Evolutionary conservation across 2,329 filamentous ascomycete species (phyloP).

Genomic region (Niveomyces coronatus): DNA sequence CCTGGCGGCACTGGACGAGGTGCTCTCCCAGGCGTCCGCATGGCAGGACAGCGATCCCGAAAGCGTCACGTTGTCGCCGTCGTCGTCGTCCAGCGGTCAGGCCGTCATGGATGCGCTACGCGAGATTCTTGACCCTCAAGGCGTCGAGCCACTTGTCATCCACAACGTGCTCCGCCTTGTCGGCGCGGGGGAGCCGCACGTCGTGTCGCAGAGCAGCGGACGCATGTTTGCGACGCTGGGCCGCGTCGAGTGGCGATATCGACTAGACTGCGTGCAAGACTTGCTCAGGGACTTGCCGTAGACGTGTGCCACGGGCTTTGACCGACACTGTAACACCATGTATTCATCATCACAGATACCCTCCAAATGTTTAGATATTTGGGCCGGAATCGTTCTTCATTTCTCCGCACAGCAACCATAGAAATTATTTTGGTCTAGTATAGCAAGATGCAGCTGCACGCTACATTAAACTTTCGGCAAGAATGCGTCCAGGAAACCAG

Average conservation of each 20-base stretch:
- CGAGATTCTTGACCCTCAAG: constrained; percentile 10
- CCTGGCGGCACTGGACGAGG: constrained; percentile 17
- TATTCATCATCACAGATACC: too few relatives aligned
- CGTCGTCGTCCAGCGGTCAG: constrained; percentile 4
- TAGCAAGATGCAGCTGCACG: too few relatives aligned
- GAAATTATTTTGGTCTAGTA: too few relatives aligned
- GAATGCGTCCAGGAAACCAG: too few relatives aligned
- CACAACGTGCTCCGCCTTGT: constrained; percentile 23
- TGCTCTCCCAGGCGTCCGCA: constrained; percentile 14
- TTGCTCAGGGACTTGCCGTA: constrained; percentile 10
- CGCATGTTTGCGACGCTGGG: constrained; percentile 25
- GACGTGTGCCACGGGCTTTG: too few relatives aligned
- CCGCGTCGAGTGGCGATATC: constrained; percentile 23
- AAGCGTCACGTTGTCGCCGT: constrained; percentile 9
- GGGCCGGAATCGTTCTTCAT: too few relatives aligned
- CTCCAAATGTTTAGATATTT: too few relatives aligned
- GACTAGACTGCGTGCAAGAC: constrained; percentile 12
- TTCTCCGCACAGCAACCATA: too few relatives aligned
- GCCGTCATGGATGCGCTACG: constrained; percentile 12
- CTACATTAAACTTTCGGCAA: too few relatives aligned
- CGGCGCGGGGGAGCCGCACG: constrained; percentile 20
- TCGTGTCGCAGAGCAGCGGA: constrained; percentile 19
- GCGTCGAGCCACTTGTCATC: constrained; percentile 12
- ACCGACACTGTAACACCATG: too few relatives aligned
- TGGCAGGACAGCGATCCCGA: too few relatives aligned